These are phyloP conservation scores for Skeletonema tropicum DNA, from an alignment of 108 stramenopile species.

Conservation along the genomic window DNA sequence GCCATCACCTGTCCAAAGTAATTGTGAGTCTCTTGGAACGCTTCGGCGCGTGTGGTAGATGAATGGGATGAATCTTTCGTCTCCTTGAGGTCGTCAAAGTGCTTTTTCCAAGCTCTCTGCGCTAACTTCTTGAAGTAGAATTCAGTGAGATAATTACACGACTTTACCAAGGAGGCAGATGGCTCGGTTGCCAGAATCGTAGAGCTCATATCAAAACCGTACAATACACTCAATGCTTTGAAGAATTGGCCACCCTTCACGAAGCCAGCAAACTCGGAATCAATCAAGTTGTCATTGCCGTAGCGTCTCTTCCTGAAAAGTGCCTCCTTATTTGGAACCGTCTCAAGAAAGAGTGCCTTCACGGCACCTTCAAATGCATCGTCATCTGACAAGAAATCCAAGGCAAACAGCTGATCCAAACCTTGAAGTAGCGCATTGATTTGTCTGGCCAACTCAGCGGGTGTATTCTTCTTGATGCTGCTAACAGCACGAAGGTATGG, in stretches of 20 bases:
- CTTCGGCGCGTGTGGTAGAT: neutral
- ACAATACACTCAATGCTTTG: neutral
- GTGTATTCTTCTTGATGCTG: neutral
- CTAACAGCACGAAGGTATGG: neutral
- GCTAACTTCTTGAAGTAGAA: neutral
- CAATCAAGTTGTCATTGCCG: neutral
- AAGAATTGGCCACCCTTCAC: neutral
- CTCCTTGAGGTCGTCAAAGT: neutral
- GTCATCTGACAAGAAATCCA: constrained; percentile 14
- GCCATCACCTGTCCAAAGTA: neutral
- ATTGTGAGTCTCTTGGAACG: neutral
- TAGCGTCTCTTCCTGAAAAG: neutral
- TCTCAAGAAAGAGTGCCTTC: too few species aligned
- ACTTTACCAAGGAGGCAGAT: neutral
- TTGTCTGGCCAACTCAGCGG: neutral
- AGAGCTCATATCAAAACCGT: neutral
- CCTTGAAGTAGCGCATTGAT: neutral
- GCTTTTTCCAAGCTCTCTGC: neutral
- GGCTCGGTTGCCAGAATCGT: neutral
- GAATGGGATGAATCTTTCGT: neutral
- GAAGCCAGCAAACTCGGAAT: neutral
- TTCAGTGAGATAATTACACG: neutral
- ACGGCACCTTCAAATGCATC: constrained; percentile 12
- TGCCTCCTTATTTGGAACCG: neutral
- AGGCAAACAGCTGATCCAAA: neutral